Conservation (phyloP, 1,139 yeast genomes). For the Lizanozyma gosingica region DNA sequence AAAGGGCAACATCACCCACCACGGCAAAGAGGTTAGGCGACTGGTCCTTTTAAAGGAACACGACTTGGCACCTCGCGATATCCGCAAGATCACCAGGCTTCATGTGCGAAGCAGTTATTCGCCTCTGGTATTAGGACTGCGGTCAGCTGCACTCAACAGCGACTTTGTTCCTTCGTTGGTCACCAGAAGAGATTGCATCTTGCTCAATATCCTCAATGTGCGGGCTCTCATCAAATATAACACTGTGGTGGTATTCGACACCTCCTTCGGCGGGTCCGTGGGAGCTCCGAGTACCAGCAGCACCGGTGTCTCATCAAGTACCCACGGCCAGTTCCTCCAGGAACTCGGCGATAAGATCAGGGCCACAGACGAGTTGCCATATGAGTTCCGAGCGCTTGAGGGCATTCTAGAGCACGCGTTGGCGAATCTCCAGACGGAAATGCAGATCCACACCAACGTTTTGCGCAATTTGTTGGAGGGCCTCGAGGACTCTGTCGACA, state of each 20-base stretch:
- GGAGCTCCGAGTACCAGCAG: slow-evolving; percentile 26
- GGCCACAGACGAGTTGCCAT: slow-evolving; percentile 28
- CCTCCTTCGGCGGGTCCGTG: too few relatives aligned
- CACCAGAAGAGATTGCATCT: slow-evolving; percentile 68
- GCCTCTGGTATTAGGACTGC: too few relatives aligned
- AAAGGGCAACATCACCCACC: slow-evolving; percentile 64
- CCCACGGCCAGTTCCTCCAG: slow-evolving; percentile 74
- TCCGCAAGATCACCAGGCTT: slow-evolving; percentile 47
- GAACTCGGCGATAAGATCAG: slow-evolving; percentile 78
- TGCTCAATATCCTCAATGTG: slow-evolving; percentile 75
- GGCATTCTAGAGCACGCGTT: slow-evolving; percentile 79
- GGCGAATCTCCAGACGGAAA: slow-evolving; percentile 76
- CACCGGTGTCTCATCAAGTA: slow-evolving; percentile 41
- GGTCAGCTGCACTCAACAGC: slow-evolving; percentile 65
- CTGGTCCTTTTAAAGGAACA: slow-evolving; percentile 67
- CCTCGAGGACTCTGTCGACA: slow-evolving; percentile 76
- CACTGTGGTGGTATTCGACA: slow-evolving; percentile 75
- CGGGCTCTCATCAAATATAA: slow-evolving; percentile 81
- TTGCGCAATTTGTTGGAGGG: slow-evolving; percentile 77
- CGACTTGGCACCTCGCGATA: slow-evolving; percentile 71
- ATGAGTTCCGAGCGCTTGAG: slow-evolving; percentile 87
- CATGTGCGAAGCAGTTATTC: too few relatives aligned
- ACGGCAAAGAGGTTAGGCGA: slow-evolving; percentile 71
- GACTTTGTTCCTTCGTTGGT: slow-evolving; percentile 86
- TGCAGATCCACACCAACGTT: slow-evolving; percentile 61